A percentile compares a stretch with the other conserved stretches of the same genome.
Conservation (phyloP, 805 yeast species). For the Candida pseudoglaebosa region DNA sequence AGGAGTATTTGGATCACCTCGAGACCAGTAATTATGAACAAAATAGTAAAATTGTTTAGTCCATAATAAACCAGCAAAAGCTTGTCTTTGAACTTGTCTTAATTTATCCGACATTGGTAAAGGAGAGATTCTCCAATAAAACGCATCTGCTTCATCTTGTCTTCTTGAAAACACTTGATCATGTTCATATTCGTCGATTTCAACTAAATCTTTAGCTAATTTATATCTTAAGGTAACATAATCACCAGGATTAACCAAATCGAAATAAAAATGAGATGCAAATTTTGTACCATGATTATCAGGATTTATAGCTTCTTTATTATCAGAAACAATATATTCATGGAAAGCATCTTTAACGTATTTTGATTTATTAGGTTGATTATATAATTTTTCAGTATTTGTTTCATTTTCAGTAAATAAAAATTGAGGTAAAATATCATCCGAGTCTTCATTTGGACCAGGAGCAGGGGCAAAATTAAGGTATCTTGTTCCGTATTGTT, state of each 20-base stretch:
- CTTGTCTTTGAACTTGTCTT: conserved; percentile 84
- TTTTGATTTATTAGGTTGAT: conserved; percentile 49
- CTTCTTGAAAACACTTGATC: conserved; percentile 67
- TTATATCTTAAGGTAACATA: conserved; percentile 81
- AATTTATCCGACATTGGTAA: conserved; percentile 76
- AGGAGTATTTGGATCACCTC: conserved; percentile 75
- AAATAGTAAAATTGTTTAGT: conserved; percentile 88
- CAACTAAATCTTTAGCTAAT: conserved; percentile 44
- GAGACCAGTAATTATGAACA: conserved; percentile 79
- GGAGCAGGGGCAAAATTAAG: conserved; percentile 81
- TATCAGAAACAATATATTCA: conserved; percentile 65
- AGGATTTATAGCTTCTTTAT: conserved; percentile 64
- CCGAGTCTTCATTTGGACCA: conserved; percentile 52
- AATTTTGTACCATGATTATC: conserved; percentile 72
- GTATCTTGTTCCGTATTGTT: conserved; percentile 62
- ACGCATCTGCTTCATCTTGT: conserved; percentile 86
- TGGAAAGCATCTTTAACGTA: conserved; percentile 91
- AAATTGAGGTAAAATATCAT: conserved; percentile 71
- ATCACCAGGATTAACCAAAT: conserved; percentile 79
- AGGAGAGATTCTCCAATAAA: conserved; percentile 85
- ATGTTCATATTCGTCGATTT: conserved; percentile 67
- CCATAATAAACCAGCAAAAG: conserved; percentile 92
- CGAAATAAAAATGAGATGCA: conserved; percentile 79
- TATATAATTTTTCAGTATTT: conserved; percentile 64
- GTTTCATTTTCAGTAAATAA: conserved; percentile 90